phyloP scores from a whole-genome alignment of 176 grass and related monocot genomes.

The Carex pumila region DNA sequence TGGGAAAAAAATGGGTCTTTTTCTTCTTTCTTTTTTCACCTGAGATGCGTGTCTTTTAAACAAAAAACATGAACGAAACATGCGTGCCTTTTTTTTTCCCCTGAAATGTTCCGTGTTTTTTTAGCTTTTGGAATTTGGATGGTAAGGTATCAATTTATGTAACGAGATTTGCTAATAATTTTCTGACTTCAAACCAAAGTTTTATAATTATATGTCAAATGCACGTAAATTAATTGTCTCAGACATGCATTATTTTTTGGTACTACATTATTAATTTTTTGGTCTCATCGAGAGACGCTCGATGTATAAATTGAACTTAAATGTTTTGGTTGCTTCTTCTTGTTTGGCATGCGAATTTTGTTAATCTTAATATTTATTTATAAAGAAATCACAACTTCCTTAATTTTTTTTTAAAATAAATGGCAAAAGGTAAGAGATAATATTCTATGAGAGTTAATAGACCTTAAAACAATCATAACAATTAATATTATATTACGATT shows the following conservation, averaged over 20 bases:
- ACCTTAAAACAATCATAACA: no score
- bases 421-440: no score
- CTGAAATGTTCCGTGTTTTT: no score
- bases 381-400: no score
- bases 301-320: background rate
- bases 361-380: no score
- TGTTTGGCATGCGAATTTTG: background rate
- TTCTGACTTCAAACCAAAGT: constrained; percentile 1
- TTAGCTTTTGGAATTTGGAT: background rate
- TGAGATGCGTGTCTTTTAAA: background rate
- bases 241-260: background rate
- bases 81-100: background rate
- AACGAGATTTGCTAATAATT: constrained; percentile 1
- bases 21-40: background rate
- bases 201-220: background rate
- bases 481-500: no score
- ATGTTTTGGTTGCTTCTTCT: background rate
- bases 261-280: no score
- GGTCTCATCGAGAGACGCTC: background rate
- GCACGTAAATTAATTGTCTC: background rate
- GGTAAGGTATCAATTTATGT: constrained; percentile 14
- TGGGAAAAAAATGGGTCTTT: background rate
- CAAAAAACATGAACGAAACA: background rate
- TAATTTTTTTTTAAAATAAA: no score
- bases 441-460: no score